A percentile compares a stretch with the other conserved stretches of the same genome.
Evolutionary conservation across 2,329 filamentous ascomycete species (phyloP).

Genomic region (Dactylellina drechsleri): DNA sequence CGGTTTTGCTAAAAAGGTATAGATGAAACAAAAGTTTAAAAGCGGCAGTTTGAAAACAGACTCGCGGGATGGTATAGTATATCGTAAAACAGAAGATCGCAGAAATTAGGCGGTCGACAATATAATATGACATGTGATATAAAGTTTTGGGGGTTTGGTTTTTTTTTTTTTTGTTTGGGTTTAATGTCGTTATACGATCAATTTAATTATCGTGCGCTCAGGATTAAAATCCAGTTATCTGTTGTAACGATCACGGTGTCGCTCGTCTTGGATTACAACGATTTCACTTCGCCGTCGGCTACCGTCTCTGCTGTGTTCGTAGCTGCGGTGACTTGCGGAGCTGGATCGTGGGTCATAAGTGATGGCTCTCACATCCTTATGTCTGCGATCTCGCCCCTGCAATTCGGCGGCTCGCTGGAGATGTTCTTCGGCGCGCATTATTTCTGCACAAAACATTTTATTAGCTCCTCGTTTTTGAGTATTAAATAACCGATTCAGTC

Average conservation of each 20-base stretch:
- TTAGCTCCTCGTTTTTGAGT: not conserved
- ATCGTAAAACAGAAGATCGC: conserved; percentile 26
- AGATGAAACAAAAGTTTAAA: not conserved
- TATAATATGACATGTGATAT: no score
- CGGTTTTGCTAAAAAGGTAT: not conserved
- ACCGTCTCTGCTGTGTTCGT: conserved; percentile 47
- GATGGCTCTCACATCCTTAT: conserved; percentile 27
- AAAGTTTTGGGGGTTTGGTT: not conserved
- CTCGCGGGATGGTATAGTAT: conserved; percentile 44
- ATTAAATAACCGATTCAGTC: no score
- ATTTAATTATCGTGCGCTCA: no score
- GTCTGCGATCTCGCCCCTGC: conserved; percentile 42
- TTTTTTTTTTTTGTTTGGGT: not conserved
- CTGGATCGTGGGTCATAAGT: conserved; percentile 56
- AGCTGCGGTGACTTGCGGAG: conserved; percentile 42
- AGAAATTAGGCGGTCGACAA: not conserved
- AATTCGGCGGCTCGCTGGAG: conserved; percentile 42
- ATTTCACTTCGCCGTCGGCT: conserved; percentile 40
- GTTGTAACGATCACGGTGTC: conserved; percentile 43
- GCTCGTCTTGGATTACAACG: conserved; percentile 44
- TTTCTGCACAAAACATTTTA: conserved; percentile 45
- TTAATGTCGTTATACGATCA: no score
- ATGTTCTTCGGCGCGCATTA: conserved; percentile 57
- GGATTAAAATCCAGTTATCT: not conserved
- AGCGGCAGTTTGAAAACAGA: no score